These are phyloP conservation scores for Desmodesmus armatus DNA, from an alignment of 139 green algal species.

Conservation along the genomic window DNA sequence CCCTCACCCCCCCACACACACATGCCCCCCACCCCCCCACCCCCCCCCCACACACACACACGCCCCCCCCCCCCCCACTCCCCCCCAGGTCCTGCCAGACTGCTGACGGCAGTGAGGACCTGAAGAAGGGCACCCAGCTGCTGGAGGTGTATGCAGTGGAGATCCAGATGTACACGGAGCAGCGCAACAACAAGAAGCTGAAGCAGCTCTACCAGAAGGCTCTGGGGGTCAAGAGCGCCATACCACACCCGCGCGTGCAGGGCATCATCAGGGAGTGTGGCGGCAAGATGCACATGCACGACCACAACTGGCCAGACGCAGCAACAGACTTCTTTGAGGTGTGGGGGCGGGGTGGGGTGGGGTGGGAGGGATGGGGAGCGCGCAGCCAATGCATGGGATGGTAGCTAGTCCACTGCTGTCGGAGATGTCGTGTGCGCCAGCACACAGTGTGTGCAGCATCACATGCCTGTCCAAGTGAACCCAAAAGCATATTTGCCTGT, in stretches of 20 bases:
- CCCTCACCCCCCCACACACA: too few relatives aligned
- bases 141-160: conserved; percentile 98
- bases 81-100: conserved; percentile 82
- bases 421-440: too few relatives aligned
- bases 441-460: too few relatives aligned
- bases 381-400: too few relatives aligned
- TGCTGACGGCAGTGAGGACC: conserved; percentile 92
- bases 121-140: conserved; percentile 98
- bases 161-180: conserved; percentile 96
- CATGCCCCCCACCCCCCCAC: too few relatives aligned
- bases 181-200: conserved; percentile 95
- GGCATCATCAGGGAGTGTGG: conserved; percentile 97
- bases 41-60: too few relatives aligned
- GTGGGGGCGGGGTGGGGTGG: too few relatives aligned
- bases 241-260: conserved; percentile 98
- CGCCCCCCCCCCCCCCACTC: neutral
- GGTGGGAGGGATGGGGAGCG: too few relatives aligned
- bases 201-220: conserved; percentile 86
- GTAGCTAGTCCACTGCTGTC: too few relatives aligned
- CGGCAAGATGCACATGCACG: conserved; percentile 99
- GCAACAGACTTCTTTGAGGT: conserved; percentile 99
- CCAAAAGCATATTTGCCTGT: too few relatives aligned
- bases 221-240: conserved; percentile 92
- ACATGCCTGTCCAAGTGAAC: too few relatives aligned
- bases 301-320: conserved; percentile 89